A percentile compares a stretch with the other conserved stretches of the same genome.
These are phyloP conservation scores for Malbranchea zuffiana DNA, from an alignment of 2,329 filamentous ascomycete genomes.

Conservation along the genomic window DNA sequence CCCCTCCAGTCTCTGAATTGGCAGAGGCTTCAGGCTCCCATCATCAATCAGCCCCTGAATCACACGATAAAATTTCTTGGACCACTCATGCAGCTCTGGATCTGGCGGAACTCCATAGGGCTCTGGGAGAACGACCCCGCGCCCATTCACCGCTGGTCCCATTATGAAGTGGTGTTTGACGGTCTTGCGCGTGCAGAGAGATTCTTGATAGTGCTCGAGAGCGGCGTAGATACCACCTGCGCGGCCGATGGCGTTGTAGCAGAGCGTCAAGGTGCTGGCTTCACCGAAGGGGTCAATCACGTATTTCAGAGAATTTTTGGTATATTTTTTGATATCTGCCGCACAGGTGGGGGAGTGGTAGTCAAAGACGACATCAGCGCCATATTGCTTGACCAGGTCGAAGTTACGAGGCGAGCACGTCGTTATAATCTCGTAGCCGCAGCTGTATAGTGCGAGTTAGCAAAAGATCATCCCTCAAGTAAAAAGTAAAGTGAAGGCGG, in stretches of 20 bases:
- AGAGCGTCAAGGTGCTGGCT: constrained; percentile 13
- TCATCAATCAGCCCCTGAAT: constrained; percentile 6
- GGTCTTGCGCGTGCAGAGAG: constrained; percentile 1
- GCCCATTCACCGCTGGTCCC: constrained; percentile 14
- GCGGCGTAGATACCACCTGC: constrained; percentile 17
- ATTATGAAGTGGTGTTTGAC: constrained; percentile 16
- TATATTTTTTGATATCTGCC: constrained; percentile 16
- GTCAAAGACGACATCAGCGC: constrained; percentile 27
- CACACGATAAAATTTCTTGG: not conserved
- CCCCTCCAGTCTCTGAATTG: not conserved
- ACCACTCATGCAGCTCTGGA: constrained; percentile 6
- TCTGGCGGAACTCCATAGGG: constrained; percentile 8
- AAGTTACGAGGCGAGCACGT: constrained; percentile 28
- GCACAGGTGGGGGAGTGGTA: constrained; percentile 14
- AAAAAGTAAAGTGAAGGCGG: not conserved
- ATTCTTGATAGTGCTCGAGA: constrained; percentile 14
- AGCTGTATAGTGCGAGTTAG: constrained; percentile 9
- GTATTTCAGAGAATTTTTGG: constrained; percentile 12
- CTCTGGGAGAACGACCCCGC: constrained; percentile 10
- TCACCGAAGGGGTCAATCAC: constrained; percentile 13
- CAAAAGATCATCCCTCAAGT: not conserved
- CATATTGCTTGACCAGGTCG: constrained; percentile 25
- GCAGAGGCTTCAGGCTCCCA: constrained; percentile 7
- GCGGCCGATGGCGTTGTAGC: constrained; percentile 18
- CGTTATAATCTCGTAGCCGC: constrained; percentile 25